Evolutionary conservation across 2,329 filamentous ascomycete species (phyloP), one percentile per base, ranked within the genome.

Genomic region (Myriangium duriaei): DNA sequence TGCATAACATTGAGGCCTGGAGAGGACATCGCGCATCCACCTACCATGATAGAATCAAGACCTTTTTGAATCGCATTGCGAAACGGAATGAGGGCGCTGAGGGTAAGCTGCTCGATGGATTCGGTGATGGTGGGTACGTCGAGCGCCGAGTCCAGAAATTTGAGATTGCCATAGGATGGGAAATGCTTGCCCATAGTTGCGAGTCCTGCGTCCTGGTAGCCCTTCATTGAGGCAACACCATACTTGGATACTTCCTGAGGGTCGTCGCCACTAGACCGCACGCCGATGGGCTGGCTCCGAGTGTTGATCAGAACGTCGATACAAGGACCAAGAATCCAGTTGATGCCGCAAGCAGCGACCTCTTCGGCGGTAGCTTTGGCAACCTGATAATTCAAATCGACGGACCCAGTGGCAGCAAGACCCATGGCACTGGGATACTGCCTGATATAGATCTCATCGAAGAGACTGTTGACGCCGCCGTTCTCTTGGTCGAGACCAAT

Each of bases 401-500:
- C 79, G 9, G 80, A 87, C 15, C 87, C 85, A 4, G 87, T 86
- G 14, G 91, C 91, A n/a, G 88, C 86, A 43, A 95, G 72, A 10
- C 87, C 88, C 88, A 98, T 96, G 45, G 88, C 83, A 53, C 87
- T 94, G 6, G 91, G 91, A 49, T 94, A 98, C 56, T 96, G 91
- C 47, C 85, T 86, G 49, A 96, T 88, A 56, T 87, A 91, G 52
- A 91, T 84, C 50, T 94, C 86, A 57, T 96, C 88, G 53, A 92
- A 95, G 2, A 96, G 71, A 61, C 85, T 94, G 64, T 95, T 96
- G 57, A 95, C 88, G 3, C 88, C 87, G 46, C 91, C 91, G 74
- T 98, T 96, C 59, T 98, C 91, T 57, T 98, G 91, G 55, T 96
- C 91, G 26, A 96, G 67, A 28, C 82, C 87, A 50, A 98, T 95